These are phyloP conservation scores for Diaporthe sp. DNA, from an alignment of 2,329 filamentous ascomycete genomes.

Conservation along the genomic window DNA sequence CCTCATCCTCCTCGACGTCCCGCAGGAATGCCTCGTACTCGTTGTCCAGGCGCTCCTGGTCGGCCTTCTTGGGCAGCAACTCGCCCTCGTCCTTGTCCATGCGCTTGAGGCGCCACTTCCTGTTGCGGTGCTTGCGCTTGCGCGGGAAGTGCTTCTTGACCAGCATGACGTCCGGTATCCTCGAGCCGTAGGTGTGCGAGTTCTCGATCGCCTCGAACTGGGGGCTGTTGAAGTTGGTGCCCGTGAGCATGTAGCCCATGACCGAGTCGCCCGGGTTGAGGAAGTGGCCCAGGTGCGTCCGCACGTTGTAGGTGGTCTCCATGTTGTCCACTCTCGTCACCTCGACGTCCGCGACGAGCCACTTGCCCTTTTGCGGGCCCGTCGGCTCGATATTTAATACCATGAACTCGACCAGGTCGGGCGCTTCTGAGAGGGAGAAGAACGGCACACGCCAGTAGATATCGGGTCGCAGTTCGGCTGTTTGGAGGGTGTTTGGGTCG, in stretches of 20 bases:
- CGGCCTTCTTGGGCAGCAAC: conserved; percentile 85
- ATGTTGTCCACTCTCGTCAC: conserved; percentile 90
- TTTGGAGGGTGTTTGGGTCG: conserved; percentile 92
- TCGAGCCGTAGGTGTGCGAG: conserved; percentile 80
- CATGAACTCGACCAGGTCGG: conserved; percentile 91
- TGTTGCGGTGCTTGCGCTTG: conserved; percentile 84
- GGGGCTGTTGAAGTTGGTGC: conserved; percentile 92
- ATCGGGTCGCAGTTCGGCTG: conserved; percentile 83
- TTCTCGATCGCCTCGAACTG: conserved; percentile 87
- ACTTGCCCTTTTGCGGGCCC: conserved; percentile 82
- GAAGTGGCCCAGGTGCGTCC: conserved; percentile 89
- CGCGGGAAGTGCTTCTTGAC: conserved; percentile 97
- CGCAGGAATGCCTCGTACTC: conserved; percentile 98
- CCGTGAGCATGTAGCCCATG: conserved; percentile 92
- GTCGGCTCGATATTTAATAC: conserved; percentile 93
- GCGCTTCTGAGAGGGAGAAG: conserved; percentile 83
- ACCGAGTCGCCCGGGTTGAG: conserved; percentile 92
- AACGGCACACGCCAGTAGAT: conserved; percentile 96
- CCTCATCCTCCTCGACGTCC: conserved; percentile 95
- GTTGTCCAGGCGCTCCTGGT: conserved; percentile 88
- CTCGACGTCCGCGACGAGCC: conserved; percentile 87
- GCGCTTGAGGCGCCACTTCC: conserved; percentile 95
- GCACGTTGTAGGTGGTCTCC: conserved; percentile 88
- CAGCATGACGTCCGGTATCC: conserved; percentile 91
- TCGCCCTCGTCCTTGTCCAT: conserved; percentile 93